phyloP scores from a whole-genome alignment of 768 basidiomycete genomes.

The Suillus bovinus region DNA sequence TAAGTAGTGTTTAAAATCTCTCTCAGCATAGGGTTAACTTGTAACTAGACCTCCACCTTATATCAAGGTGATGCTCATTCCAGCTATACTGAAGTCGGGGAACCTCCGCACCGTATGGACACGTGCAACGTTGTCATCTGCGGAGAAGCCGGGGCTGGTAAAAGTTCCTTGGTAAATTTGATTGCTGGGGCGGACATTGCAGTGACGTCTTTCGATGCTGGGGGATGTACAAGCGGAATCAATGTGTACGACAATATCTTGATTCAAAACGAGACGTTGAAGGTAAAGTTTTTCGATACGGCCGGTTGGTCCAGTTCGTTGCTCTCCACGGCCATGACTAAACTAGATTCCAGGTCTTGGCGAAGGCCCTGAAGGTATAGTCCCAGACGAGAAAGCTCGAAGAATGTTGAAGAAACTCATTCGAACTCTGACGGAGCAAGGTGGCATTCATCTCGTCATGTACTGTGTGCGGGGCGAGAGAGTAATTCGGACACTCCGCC shows the following conservation, averaged over 20 bases:
- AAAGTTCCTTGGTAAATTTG: constrained; percentile 8
- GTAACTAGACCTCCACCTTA: neutral
- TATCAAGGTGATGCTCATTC: neutral
- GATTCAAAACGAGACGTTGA: neutral
- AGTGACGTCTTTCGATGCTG: neutral
- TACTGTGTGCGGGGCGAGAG: constrained; percentile 34
- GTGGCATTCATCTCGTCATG: constrained; percentile 31
- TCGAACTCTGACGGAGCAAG: constrained; percentile 23
- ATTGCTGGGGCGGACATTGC: constrained; percentile 16
- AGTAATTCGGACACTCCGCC: constrained; percentile 22
- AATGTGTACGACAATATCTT: neutral
- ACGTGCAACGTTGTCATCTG: neutral
- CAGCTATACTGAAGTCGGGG: neutral
- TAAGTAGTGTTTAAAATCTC: neutral
- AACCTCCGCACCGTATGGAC: neutral
- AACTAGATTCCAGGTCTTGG: neutral
- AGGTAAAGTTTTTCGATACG: neutral
- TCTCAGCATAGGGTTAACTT: neutral
- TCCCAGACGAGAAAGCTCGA: constrained; percentile 27
- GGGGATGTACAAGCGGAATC: constrained; percentile 1
- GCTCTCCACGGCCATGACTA: neutral
- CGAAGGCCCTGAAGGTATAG: constrained; percentile 26
- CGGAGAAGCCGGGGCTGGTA: neutral
- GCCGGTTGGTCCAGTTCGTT: neutral
- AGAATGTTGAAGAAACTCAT: constrained; percentile 32